Conservation (phyloP, 2,329 filamentous ascomycete species). For the Pestalotiopsis sp. region DNA sequence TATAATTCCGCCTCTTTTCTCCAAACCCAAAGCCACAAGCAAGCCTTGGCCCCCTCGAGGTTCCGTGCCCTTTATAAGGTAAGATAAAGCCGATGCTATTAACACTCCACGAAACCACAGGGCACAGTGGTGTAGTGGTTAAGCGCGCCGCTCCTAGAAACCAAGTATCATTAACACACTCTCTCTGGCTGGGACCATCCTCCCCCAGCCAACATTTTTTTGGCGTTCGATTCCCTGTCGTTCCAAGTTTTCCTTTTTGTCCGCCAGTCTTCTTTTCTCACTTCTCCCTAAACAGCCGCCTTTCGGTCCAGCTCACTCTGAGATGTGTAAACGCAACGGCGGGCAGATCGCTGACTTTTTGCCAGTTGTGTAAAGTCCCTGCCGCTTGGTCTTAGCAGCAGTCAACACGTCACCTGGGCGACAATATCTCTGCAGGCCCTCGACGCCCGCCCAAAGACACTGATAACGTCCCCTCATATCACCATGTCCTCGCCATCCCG, state of each 20-base stretch:
- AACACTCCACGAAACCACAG: neutral
- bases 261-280: no score
- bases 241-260: no score
- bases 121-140: neutral
- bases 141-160: neutral
- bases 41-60: no score
- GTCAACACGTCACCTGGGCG: no score
- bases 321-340: no score
- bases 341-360: no score
- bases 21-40: neutral
- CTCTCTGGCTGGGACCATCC: neutral
- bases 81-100: neutral
- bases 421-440: neutral
- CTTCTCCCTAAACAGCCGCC: no score
- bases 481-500: neutral
- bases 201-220: neutral
- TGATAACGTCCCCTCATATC: neutral
- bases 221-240: neutral
- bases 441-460: neutral
- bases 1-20: neutral
- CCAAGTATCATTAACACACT: neutral
- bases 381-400: no score
- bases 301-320: no score
- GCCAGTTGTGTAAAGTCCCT: no score
- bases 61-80: neutral